Base-by-base conservation (phyloP, 148 eudicot species). In the Tetragonia tetragonoides region DNA sequence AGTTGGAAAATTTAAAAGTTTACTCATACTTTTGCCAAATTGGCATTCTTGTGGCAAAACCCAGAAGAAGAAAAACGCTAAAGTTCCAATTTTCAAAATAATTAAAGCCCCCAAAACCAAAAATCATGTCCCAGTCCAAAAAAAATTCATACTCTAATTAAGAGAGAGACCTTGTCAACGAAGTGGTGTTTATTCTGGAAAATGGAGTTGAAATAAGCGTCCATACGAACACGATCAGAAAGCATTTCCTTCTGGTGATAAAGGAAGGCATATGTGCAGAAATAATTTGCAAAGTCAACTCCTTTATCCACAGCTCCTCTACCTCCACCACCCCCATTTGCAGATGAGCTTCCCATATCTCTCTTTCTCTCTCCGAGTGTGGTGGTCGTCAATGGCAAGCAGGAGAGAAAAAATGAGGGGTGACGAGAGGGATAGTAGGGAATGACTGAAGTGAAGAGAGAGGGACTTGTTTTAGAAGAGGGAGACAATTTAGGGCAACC, bases 181-280 rank as follows among this genome's bases (percentile, higher is more conserved):
- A 95, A 95, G 72, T 95, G 99, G 71, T 87, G 90, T 61, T 89
- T 89, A 80, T 95, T 95, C 68, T 81, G 62, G 77, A 93, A 93
- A 68, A 95, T 81, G 64, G 99, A 84, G 66, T 91, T 84, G 84
- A 65, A 95, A 70, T 95, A 95, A 79, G 97, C 97, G 79, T 95
- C 92, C 99, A 95, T 95, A 20, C 99, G 83, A 46, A 95, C 97
- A 28, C 91, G 90, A 79, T 95, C 99, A 41, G 95, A 93, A 62
- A 95, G 95, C 99, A 95, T 95, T 84, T 93, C 95, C 68, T 95
- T 95, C 85, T 95, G 99, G 85, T 95, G 99, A 71, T 85, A 95
- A 54, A 95, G 92, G 74, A 90, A 95, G 51, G 92, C 87, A 77
- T 95, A 95, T 12, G 99, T 93, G 87, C 97, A 93, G 84, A 93